phyloP scores from a whole-genome alignment of 75 land plant species.

The Ceratopteris richardii region DNA sequence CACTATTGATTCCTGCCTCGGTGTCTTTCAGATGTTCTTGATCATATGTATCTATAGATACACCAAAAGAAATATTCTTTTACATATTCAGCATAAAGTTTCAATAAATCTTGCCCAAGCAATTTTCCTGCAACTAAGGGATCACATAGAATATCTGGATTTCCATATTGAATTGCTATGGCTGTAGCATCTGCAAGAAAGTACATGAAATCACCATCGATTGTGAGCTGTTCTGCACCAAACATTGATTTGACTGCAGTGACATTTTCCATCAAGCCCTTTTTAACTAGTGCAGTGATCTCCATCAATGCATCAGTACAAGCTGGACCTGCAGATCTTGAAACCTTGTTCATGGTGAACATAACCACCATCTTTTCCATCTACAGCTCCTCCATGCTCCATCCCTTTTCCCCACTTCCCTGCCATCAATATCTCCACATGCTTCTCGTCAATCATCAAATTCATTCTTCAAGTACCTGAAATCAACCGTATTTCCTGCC shows the following conservation, averaged over 20 bases:
- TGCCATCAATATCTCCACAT: no score
- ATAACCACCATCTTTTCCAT: no score
- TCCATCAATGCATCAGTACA: constrained; percentile 81
- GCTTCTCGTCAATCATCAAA: no score
- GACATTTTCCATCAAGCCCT: constrained; percentile 45
- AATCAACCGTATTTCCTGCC: no score
- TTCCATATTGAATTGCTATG: constrained; percentile 91
- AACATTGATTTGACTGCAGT: constrained; percentile 52
- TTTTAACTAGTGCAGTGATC: constrained; percentile 65
- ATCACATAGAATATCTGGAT: constrained; percentile 82
- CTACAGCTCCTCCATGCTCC: no score
- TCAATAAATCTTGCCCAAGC: constrained; percentile 54
- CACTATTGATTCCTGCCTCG: constrained; percentile 25
- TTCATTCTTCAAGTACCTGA: no score
- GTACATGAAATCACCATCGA: constrained; percentile 89
- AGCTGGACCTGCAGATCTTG: constrained; percentile 84
- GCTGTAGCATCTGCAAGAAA: constrained; percentile 93
- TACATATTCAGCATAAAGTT: constrained; percentile 78
- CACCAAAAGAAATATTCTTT: constrained; percentile 59
- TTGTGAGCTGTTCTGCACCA: constrained; percentile 67
- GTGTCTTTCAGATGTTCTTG: constrained; percentile 67
- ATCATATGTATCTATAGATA: constrained; percentile 47
- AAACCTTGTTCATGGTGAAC: no score
- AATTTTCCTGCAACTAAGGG: constrained; percentile 76
- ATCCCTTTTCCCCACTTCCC: no score